Base-by-base conservation (phyloP, 1,139 yeast species). In the Sugiyamaella japonica region DNA sequence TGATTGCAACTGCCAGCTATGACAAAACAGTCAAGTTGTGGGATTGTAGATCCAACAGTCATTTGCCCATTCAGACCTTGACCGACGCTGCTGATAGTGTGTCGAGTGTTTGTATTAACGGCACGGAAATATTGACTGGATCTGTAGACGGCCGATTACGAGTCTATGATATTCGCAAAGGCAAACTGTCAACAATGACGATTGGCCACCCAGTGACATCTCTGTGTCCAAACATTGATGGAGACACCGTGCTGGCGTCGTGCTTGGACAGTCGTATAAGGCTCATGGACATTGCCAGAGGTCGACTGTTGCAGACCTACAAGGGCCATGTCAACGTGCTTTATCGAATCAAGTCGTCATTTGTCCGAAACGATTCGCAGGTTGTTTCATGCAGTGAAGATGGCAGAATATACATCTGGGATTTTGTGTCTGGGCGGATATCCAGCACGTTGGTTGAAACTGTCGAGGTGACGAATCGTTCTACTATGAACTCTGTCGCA, bases 381-480 rank as follows among this genome's bases (percentile, higher is more conserved):
- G 79, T 89, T 1, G 88, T 89, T 0, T 86, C 95, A 3, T 95
- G 95, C 0, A 81, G 95, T 6, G 97, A 89, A 66, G 96, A 89
- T 68, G 97, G 97, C 50, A 85, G 84, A 61, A 80, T 90, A 50
- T 88, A 86, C 68, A 82, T 88, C 20, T 90, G 97, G 97, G 96
- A 89, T 68, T 80, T 85, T 41, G 78, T 78, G 29, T 84, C 93
- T 6, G 96, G 96, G 0, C 64, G 57, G 2, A 29, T 62, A 5
- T 48, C 56, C 15, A 32, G 36, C 1, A 50, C 50, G 12, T 46
- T 50, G 4, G 28, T 23, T 2, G 50, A 50, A 29, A 42, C 42
- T 3, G 15, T n/a, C 9, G 36, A 42, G 17, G 10, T n/a, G 9
- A 9, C 1, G 13, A 28, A 32, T 17, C 23, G 37, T 13, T 23